These are phyloP conservation scores for Candida sphagnicola DNA, from an alignment of 805 yeast species.

Conservation along the genomic window DNA sequence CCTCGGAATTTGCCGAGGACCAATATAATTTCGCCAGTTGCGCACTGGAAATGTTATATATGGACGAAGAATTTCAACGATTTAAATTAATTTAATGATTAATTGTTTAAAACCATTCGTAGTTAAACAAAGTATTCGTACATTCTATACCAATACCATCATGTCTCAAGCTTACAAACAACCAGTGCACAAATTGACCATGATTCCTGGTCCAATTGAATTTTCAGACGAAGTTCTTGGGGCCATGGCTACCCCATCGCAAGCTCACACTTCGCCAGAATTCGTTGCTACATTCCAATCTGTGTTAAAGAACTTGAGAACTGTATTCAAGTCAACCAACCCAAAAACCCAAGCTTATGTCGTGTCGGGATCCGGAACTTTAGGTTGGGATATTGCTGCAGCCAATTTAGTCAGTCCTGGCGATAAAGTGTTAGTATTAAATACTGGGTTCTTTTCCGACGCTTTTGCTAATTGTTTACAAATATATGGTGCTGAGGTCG, in stretches of 20 bases:
- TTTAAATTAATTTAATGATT: neutral
- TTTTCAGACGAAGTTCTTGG: constrained; percentile 73
- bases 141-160: neutral
- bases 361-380: constrained; percentile 86
- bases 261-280: constrained; percentile 87
- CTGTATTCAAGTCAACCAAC: constrained; percentile 66
- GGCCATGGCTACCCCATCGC: constrained; percentile 80
- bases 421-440: constrained; percentile 74
- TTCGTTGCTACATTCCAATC: constrained; percentile 71
- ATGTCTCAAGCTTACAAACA: constrained; percentile 18
- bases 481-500: constrained; percentile 73
- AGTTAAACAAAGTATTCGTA: neutral
- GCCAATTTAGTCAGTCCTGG: constrained; percentile 64
- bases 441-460: constrained; percentile 90
- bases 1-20: neutral
- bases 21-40: neutral
- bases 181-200: constrained; percentile 42
- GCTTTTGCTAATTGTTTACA: constrained; percentile 49
- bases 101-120: neutral
- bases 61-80: neutral
- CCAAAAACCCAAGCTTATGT: constrained; percentile 71
- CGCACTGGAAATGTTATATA: neutral
- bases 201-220: constrained; percentile 87
- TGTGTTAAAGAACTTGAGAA: constrained; percentile 64
- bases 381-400: constrained; percentile 91